Base-by-base conservation (phyloP, 495 filamentous ascomycete species). In the Penicillium paxilli region DNA sequence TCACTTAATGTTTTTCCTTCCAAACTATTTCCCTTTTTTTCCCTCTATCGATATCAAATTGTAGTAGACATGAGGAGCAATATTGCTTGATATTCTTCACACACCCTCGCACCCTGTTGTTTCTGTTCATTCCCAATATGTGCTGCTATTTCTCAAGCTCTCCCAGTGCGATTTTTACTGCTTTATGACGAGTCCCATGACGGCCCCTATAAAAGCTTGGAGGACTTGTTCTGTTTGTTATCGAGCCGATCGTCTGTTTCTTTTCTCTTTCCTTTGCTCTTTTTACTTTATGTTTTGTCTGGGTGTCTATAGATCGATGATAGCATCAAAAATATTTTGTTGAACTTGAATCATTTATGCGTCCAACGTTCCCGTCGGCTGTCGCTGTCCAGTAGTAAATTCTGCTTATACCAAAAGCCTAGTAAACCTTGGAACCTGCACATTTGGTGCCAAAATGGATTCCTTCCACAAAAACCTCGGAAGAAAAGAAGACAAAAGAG, bases 1-100 rank as follows among this genome's bases (percentile, higher is more conserved):
- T 98, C 66, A 85, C 88, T 70, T 96, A 85, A 74, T 61, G 52
- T 66, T 38, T 38, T 38, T 21, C 40, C 45, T 59, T 56, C 56
- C 60, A 65, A 66, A 52, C 47, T 59, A 50, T 44, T 60, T 57
- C 26, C 32, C 33, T 56, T 56, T 56, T 57, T 35, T 56, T 56
- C 52, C 55, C 37, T 52, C 44, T 53, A 53, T 59, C 62, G 62
- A 62, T 71, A 62, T 53, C 55, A 64, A 64, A 62, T 62, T 57
- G 58, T 65, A 60, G 60, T 65, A 59, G 58, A 57, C 54, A 60
- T 54, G 54, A 64, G 57, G 45, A n/a, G n/a, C n/a, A n/a, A n/a
- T n/a, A 51, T 56, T 63, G 51, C 51, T 52, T 21, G 11, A 7
- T 38, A 35, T 23, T 42, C 33, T 38, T 42, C 21, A 5, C 20